phyloP scores from a whole-genome alignment of 441 rosid species.

The Bocquillonia castaneifolia region DNA sequence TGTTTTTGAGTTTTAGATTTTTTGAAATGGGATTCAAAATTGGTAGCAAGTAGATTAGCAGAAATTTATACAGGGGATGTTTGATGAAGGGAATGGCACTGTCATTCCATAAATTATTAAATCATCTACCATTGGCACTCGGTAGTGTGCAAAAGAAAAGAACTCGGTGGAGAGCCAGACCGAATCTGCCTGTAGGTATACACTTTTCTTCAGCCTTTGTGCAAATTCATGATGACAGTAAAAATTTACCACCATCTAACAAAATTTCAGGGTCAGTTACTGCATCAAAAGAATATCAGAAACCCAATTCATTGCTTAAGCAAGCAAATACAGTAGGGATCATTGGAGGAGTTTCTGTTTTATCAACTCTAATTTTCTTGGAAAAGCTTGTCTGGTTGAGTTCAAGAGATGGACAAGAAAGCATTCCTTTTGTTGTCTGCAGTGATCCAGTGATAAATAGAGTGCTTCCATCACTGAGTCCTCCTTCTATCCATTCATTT shows the following conservation, averaged over 20 bases:
- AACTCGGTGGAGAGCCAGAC: constrained; percentile 17
- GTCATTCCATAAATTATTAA: constrained; percentile 18
- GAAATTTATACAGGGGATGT: constrained; percentile 10
- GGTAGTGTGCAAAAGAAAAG: constrained; percentile 21
- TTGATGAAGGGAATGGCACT: constrained; percentile 30
- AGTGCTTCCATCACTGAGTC: not conserved
- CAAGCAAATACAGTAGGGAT: constrained; percentile 44
- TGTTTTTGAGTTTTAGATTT: not conserved
- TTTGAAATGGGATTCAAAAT: not conserved
- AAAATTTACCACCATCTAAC: constrained; percentile 20
- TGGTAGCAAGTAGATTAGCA: not conserved
- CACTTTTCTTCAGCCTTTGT: constrained; percentile 27
- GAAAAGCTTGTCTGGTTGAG: constrained; percentile 51
- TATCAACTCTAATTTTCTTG: constrained; percentile 47
- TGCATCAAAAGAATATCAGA: constrained; percentile 3
- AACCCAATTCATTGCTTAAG: constrained; percentile 26
- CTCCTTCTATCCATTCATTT: constrained; percentile 11
- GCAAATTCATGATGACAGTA: constrained; percentile 29
- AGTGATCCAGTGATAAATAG: constrained; percentile 34
- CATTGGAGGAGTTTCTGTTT: constrained; percentile 51
- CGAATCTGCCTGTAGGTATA: constrained; percentile 14
- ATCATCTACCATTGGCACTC: constrained; percentile 18
- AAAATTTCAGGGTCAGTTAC: constrained; percentile 25
- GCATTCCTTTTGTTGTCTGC: constrained; percentile 49
- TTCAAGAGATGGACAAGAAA: constrained; percentile 34